Evolutionary conservation across 768 basidiomycete genomes (phyloP).

Genomic region (Amanita exitialis): DNA sequence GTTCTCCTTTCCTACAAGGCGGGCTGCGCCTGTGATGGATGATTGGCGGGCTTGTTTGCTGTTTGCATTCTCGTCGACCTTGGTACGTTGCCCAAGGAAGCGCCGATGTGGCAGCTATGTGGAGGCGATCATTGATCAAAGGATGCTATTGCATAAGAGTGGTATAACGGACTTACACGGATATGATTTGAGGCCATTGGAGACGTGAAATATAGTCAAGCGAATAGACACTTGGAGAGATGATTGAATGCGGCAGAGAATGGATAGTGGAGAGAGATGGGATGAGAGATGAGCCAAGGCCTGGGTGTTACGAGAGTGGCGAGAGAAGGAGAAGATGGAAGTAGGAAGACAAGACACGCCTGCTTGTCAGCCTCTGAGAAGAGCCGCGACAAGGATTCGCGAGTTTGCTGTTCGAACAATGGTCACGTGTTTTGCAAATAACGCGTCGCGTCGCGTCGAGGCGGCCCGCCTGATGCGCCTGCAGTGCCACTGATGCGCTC

Average conservation of each 20-base stretch:
- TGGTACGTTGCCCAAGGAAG: slow-evolving; percentile 52
- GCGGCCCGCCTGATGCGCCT: slow-evolving; percentile 7
- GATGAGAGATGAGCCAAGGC: slow-evolving; percentile 21
- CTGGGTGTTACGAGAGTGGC: slow-evolving; percentile 10
- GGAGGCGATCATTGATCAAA: slow-evolving; percentile 2
- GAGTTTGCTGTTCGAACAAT: slow-evolving; percentile 15
- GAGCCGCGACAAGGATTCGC: slow-evolving; percentile 18
- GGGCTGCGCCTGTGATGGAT: slow-evolving; percentile 41
- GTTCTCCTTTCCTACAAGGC: slow-evolving; percentile 39
- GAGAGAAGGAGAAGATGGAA: slow-evolving; percentile 17
- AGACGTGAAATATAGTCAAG: slow-evolving; percentile 15
- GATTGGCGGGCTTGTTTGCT: slow-evolving; percentile 56
- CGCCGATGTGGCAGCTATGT: slow-evolving; percentile 61
- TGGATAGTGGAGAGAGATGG: slow-evolving; percentile 15
- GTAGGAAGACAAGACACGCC: slow-evolving; percentile 16
- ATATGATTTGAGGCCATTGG: slow-evolving; percentile 52
- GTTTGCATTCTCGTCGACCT: slow-evolving; percentile 72
- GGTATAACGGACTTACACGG: slow-evolving; percentile 35
- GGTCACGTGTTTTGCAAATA: slow-evolving; percentile 27
- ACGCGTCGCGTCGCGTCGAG: slow-evolving; percentile 20
- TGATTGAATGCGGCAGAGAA: slow-evolving; percentile 9
- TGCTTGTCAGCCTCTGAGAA: slow-evolving; percentile 29
- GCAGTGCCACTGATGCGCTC: slow-evolving; percentile 3
- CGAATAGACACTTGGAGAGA: background rate
- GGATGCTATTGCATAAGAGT: background rate